These are phyloP conservation scores for Melanomma pulvis-pyrius DNA, from an alignment of 495 filamentous ascomycete species.

Conservation along the genomic window DNA sequence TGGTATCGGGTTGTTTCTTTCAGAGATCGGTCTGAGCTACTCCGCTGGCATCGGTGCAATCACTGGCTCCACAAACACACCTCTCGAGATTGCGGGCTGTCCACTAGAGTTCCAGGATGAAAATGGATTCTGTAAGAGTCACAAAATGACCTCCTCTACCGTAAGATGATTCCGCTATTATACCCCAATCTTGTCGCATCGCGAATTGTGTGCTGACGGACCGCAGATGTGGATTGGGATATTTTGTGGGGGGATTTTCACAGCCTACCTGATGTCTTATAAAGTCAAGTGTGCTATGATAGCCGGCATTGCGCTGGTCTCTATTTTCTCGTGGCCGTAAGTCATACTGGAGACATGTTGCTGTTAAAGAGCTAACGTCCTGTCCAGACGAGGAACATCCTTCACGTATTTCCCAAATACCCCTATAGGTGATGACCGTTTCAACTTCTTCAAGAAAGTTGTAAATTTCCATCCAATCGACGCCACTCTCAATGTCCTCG, in stretches of 20 bases:
- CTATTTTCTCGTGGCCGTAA: slow-evolving; percentile 79
- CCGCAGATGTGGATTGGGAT: slow-evolving; percentile 76
- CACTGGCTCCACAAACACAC: slow-evolving; percentile 60
- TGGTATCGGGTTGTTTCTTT: slow-evolving; percentile 82
- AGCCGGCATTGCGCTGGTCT: slow-evolving; percentile 76
- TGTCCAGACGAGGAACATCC: slow-evolving; percentile 56
- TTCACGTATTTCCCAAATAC: slow-evolving; percentile 80
- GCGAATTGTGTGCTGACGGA: slow-evolving; percentile 12
- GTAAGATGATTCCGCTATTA: slow-evolving; percentile 15
- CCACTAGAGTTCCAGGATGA: slow-evolving; percentile 43
- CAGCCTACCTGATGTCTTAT: slow-evolving; percentile 77
- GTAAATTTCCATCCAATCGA: slow-evolving; percentile 77
- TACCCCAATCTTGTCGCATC: slow-evolving; percentile 10
- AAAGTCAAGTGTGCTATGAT: slow-evolving; percentile 81
- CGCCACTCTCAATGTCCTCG: slow-evolving; percentile 64
- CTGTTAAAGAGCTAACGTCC: slow-evolving; percentile 14
- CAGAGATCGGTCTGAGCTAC: slow-evolving; percentile 77
- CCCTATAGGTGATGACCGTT: slow-evolving; percentile 61
- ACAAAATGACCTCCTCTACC: slow-evolving; percentile 73
- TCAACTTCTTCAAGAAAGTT: slow-evolving; percentile 83
- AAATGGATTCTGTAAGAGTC: slow-evolving; percentile 55
- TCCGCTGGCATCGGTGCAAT: slow-evolving; percentile 78
- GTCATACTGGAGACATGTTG: background rate
- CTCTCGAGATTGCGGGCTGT: slow-evolving; percentile 75
- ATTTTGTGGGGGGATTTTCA: slow-evolving; percentile 79